Evolutionary conservation across 164 flowering plant genomes (phyloP), one percentile per base, ranked within the genome.

Genomic region (Vitis cinerea): DNA sequence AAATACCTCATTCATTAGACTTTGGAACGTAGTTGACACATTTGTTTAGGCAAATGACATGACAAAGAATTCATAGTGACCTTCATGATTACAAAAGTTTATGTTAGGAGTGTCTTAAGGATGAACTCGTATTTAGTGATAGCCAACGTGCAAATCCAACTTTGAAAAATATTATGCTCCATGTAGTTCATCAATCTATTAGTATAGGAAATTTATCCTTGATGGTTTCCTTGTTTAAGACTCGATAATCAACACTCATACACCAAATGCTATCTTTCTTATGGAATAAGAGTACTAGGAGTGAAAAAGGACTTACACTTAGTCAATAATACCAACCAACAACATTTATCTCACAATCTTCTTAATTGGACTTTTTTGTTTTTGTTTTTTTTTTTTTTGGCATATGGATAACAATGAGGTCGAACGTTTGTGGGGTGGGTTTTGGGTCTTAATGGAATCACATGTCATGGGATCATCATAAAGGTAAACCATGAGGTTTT

Each of bases 41-140:
- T 70, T 70, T 1, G 66, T 70, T 4, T 61, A 15, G 1, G 66
- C 72, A 51, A 70, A 70, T 14, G 66, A 66, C 72, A 51, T 70
- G 1, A 70, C 72, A 11, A 50, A n/a, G 9, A 61, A 70, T 48
- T 69, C 64, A 60, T 59, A 69, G n/a, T 49, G 57, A 1, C 56
- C 71, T 9, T 49, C 37, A 37, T 70, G 67, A 1, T 61, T 63
- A 10, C 73, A 1, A 19, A 70, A 70, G 2, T 67, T 53, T 3
- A 61, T 70, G 16, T 70, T 70, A 1, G 44, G 12, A 27, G 44
- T 19, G 17, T 70, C 67, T 23, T 2, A 23, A 23, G 27, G 4
- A 3, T 11, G 4, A 2, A 0, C 13, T 44, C 50, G 4, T 13
- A 69, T 61, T 30, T 69, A 50, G 11, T 69, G 65, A 52, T 61